Conservation (phyloP, 176 grass and related monocot species). For the Zoysia japonica region DNA sequence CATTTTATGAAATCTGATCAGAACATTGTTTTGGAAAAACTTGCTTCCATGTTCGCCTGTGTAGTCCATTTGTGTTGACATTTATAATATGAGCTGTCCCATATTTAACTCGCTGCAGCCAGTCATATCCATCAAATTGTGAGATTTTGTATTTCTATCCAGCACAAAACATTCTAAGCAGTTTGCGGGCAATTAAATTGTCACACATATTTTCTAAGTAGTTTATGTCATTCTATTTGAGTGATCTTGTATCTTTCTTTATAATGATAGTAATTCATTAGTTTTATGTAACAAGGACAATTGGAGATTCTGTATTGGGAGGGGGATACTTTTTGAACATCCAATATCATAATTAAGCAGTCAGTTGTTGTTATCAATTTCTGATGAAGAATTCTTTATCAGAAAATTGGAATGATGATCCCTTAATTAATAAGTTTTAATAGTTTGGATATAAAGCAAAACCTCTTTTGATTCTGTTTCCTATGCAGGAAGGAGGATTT, state of each 20-base stretch:
- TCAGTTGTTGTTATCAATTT: slow-evolving; percentile 1
- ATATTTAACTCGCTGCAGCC: slow-evolving; percentile 19
- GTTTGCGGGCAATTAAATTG: not conserved
- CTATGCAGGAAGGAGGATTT: slow-evolving; percentile 94
- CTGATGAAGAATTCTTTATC: slow-evolving; percentile 15
- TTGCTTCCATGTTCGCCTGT: slow-evolving; percentile 16
- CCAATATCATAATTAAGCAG: too few relatives aligned
- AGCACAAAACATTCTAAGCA: not conserved
- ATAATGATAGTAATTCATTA: slow-evolving; percentile 4
- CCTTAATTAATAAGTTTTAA: slow-evolving; percentile 9
- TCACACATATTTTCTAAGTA: not conserved
- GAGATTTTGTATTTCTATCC: slow-evolving; percentile 6
- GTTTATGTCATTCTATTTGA: slow-evolving; percentile 14
- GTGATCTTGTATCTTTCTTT: slow-evolving; percentile 19
- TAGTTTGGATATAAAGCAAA: slow-evolving; percentile 6
- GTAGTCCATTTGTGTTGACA: not conserved
- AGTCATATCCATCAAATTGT: not conserved
- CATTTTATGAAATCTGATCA: slow-evolving; percentile 6
- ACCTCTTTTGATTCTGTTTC: slow-evolving; percentile 39
- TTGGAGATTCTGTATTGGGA: not conserved
- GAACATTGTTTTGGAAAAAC: slow-evolving; percentile 14
- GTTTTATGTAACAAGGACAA: slow-evolving; percentile 11
- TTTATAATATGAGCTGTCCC: not conserved
- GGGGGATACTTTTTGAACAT: not conserved
- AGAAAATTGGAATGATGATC: slow-evolving; percentile 10